These are phyloP conservation scores for Yamadazyma scolyti DNA, from an alignment of 805 yeast species.

Conservation along the genomic window DNA sequence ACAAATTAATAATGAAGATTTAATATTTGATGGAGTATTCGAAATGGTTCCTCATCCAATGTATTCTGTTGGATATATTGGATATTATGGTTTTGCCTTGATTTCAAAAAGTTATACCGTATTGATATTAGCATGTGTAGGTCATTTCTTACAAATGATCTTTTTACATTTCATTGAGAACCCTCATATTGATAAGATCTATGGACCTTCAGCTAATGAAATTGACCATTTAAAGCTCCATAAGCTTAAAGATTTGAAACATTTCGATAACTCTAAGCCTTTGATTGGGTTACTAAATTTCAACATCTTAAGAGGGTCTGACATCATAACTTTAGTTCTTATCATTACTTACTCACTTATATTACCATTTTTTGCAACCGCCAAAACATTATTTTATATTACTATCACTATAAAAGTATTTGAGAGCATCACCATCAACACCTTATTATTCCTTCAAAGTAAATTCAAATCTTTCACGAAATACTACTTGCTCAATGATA, in stretches of 20 bases:
- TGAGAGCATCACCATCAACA: conserved; percentile 49
- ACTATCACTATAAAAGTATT: conserved; percentile 46
- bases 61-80: conserved; percentile 87
- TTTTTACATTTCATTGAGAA: conserved; percentile 74
- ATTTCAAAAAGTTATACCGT: conserved; percentile 72
- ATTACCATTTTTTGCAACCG: conserved; percentile 36
- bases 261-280: conserved; percentile 42
- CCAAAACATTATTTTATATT: conserved; percentile 33
- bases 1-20: conserved; percentile 56
- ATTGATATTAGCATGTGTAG: conserved; percentile 63
- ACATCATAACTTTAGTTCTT: conserved; percentile 46
- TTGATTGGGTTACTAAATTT: conserved; percentile 63
- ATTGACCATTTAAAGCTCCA: conserved; percentile 32
- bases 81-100: conserved; percentile 80
- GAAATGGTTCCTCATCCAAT: conserved; percentile 90
- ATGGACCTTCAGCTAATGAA: conserved; percentile 47
- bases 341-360: conserved; percentile 39
- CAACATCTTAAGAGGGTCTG: conserved; percentile 61
- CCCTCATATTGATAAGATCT: conserved; percentile 83
- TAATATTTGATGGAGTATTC: conserved; percentile 84
- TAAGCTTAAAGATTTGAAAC: conserved; percentile 47
- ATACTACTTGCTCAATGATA: conserved; percentile 59
- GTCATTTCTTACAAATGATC: conserved; percentile 74
- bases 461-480: conserved; percentile 59
- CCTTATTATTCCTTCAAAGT: conserved; percentile 57